Base-by-base conservation (phyloP, 257 asterid species). In the Solanum virginianum region DNA sequence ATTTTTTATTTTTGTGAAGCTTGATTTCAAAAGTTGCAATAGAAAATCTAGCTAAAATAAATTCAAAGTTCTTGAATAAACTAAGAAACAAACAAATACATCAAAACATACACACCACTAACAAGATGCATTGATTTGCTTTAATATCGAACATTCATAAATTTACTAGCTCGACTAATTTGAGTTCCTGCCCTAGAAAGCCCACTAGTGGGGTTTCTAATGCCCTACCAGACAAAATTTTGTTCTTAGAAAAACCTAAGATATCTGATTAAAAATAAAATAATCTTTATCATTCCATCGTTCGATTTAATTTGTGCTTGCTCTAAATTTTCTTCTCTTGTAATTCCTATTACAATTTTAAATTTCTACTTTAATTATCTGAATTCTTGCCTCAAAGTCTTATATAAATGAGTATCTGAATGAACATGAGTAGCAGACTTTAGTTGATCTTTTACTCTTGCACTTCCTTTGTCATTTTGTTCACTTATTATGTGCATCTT, bases 371-470 rank as follows among this genome's bases (percentile, higher is more conserved):
- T 82, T 55, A 66, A 84, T 86, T 88, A 85, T 71, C 84, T 88
- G 6, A 59, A 84, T 83, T 84, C 87, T 22, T 85, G 74, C 81
- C 77, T 85, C 24, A 69, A 80, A 6, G 87, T 87, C 82, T 32
- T 88, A 65, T 88, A 84, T 29, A 90, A 65, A 39, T 91, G 89
- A 57, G 91, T 90, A 83, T 93, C 94, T 0, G 93, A 90, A 66
- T 86, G 57, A 53, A 89, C 86, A 14, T 59, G 6, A 20, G 88
- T 92, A 5, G 89, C 90, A 60, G 90, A 85, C 90, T 87, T 91
- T 13, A 85, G 68, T 47, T 87, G 86, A 87, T 90, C 89, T 80
- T 15, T 77, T 24, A 49, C 45, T 10, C 16, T 26, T 77, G 16
- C 63, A 77, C 6, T 51, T 77, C 1, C 62, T 51, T 51, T 26